Evolutionary conservation across 2,329 filamentous ascomycete species (phyloP).

Genomic region (Pseudogymnoascus sp.): DNA sequence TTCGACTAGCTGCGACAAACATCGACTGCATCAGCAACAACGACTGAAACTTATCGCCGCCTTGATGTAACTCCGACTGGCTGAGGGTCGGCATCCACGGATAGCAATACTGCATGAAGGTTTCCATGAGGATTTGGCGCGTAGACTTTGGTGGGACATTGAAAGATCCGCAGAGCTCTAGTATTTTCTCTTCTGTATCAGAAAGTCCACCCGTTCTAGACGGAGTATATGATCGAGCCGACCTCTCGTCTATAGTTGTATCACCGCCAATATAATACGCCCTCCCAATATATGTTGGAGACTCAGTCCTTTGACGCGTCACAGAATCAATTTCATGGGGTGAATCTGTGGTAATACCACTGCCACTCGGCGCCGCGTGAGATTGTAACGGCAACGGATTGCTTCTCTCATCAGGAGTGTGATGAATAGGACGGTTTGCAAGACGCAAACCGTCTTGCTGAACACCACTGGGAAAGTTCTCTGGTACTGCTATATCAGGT

Average conservation of each 20-base stretch:
- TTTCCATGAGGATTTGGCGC: neutral
- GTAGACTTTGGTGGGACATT: neutral
- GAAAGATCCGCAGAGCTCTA: neutral
- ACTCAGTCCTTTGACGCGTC: neutral
- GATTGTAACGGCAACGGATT: neutral
- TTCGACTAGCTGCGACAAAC: neutral
- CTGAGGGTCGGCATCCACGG: neutral
- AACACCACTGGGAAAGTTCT: neutral
- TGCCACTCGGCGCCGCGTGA: neutral
- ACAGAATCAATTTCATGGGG: neutral
- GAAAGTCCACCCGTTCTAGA: neutral
- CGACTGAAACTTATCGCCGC: neutral
- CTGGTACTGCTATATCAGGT: neutral
- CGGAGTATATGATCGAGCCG: neutral
- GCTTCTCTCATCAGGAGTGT: neutral
- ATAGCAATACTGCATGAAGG: neutral
- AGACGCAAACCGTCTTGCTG: neutral
- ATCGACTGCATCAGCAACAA: neutral
- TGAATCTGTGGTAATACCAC: neutral
- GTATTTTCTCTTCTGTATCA: neutral
- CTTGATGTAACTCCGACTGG: neutral
- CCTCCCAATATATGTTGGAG: slow-evolving; percentile 8
- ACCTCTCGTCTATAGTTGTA: slow-evolving; percentile 4
- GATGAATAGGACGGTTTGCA: neutral
- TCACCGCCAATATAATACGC: neutral